These are phyloP conservation scores for Termitomyces sp. DNA, from an alignment of 1,284 basidiomycete species.

Conservation along the genomic window DNA sequence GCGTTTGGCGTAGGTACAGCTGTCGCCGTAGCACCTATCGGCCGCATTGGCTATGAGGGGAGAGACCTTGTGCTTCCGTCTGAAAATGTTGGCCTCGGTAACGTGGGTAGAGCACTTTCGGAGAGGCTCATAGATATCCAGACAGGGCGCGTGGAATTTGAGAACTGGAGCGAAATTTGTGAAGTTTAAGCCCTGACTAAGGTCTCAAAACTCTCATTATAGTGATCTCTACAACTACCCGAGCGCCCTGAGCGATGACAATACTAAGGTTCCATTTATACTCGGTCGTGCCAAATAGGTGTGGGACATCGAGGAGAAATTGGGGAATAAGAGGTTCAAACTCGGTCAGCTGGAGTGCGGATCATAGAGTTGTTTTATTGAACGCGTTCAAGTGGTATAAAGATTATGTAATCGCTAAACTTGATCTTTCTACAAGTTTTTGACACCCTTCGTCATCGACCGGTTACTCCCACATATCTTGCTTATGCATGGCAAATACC, in stretches of 20 bases:
- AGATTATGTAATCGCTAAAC: no score
- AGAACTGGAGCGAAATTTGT: slow-evolving; percentile 30
- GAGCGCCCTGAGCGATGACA: no score
- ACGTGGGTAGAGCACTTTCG: slow-evolving; percentile 52
- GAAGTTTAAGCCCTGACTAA: neutral
- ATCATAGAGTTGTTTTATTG: neutral
- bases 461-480: no score
- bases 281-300: neutral
- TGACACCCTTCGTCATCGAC: no score
- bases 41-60: slow-evolving; percentile 49
- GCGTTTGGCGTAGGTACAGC: slow-evolving; percentile 74
- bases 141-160: slow-evolving; percentile 48
- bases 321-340: neutral
- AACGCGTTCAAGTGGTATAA: no score
- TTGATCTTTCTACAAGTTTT: no score
- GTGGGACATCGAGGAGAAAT: neutral
- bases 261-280: no score
- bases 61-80: slow-evolving; percentile 46
- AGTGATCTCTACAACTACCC: neutral
- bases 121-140: slow-evolving; percentile 59
- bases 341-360: neutral
- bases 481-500: no score
- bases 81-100: slow-evolving; percentile 43
- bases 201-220: neutral
- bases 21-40: slow-evolving; percentile 55